Percentiles rank a stretch among this genome's conserved stretches.
These are phyloP conservation scores for Calonectria multiphialidica DNA, from an alignment of 2,329 filamentous ascomycete genomes.

Conservation along the genomic window DNA sequence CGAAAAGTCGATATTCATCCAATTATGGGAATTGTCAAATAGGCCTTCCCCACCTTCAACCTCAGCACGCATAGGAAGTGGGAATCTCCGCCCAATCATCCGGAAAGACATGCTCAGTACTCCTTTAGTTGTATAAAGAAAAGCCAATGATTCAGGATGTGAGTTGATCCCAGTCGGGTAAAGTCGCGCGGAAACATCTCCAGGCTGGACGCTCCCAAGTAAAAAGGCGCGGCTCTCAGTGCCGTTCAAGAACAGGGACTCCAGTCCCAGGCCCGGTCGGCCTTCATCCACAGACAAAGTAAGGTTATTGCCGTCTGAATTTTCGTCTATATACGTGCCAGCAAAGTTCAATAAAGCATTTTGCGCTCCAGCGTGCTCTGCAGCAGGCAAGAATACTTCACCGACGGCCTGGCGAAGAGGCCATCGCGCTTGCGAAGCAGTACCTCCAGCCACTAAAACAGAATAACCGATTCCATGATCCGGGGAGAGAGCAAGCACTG, in stretches of 20 bases:
- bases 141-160: slow-evolving; percentile 14
- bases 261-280: not conserved
- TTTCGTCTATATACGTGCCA: slow-evolving; percentile 19
- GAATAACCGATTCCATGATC: slow-evolving; percentile 52
- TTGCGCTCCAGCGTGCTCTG: slow-evolving; percentile 25
- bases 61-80: slow-evolving; percentile 7
- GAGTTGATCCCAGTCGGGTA: slow-evolving; percentile 29
- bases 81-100: not conserved
- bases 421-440: not conserved
- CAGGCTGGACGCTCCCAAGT: not conserved
- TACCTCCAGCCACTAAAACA: slow-evolving; percentile 29
- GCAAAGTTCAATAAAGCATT: slow-evolving; percentile 22
- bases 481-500: slow-evolving; percentile 53
- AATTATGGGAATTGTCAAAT: not conserved
- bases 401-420: slow-evolving; percentile 20
- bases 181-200: not conserved
- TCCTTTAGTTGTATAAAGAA: slow-evolving; percentile 25
- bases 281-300: not conserved
- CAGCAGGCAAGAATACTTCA: slow-evolving; percentile 15
- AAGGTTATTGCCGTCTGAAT: not conserved
- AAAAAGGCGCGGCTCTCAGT: not conserved
- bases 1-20: too few relatives aligned
- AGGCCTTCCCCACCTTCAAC: slow-evolving; percentile 23
- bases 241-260: not conserved
- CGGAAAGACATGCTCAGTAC: slow-evolving; percentile 17